Evolutionary conservation across 1,284 basidiomycete species (phyloP).

Genomic region (Ganoderma multipileum): DNA sequence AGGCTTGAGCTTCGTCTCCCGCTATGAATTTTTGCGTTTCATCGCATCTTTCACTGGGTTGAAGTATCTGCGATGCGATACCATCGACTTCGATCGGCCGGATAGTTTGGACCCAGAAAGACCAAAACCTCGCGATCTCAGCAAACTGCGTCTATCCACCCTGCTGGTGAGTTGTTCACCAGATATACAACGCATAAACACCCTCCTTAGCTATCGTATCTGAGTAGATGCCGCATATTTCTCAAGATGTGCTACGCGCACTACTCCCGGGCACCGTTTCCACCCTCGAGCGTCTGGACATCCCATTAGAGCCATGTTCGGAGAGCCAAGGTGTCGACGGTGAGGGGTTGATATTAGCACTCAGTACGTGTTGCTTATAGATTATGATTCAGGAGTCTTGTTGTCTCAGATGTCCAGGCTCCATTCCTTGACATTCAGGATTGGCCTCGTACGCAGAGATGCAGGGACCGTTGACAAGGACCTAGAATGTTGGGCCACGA

Average conservation of each 20-base stretch:
- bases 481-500: neutral
- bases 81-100: neutral
- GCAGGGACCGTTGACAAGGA: neutral
- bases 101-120: neutral
- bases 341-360: neutral
- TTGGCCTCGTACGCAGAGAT: neutral
- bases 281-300: neutral
- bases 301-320: neutral
- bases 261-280: neutral
- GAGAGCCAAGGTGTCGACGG: neutral
- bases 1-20: neutral
- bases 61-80: neutral
- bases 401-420: neutral
- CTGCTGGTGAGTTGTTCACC: neutral
- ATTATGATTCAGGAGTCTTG: neutral
- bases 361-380: neutral
- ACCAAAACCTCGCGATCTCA: neutral
- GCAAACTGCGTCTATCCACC: neutral
- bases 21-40: neutral
- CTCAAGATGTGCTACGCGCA: neutral
- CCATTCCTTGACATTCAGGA: neutral
- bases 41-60: neutral
- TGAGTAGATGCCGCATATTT: neutral
- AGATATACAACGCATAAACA: neutral
- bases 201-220: neutral